A percentile compares a stretch with the other conserved stretches of the same genome.
Evolutionary conservation across 306 rosid genomes (phyloP).

Genomic region (Dryas drummondii): DNA sequence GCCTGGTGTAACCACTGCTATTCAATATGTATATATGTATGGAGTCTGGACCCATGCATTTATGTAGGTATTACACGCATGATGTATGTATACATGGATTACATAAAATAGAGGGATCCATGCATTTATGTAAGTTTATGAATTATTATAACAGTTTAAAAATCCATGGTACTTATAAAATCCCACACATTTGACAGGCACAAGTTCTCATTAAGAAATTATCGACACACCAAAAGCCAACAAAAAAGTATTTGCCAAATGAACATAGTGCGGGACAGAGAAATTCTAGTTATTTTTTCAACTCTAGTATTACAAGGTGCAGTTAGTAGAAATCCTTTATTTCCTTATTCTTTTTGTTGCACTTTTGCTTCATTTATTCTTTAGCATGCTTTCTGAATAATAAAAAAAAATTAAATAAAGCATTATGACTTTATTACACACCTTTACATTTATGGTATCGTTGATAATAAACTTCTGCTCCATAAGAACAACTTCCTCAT

Average conservation of each 20-base stretch:
- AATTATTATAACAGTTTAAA: not conserved
- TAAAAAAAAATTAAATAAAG: not conserved
- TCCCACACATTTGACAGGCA: not conserved
- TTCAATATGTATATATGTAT: not conserved
- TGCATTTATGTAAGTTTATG: not conserved
- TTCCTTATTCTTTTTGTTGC: not conserved
- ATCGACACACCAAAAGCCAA: not conserved
- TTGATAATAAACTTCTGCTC: constrained; percentile 81
- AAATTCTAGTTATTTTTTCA: not conserved
- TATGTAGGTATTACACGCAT: not conserved
- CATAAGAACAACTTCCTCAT: constrained; percentile 87
- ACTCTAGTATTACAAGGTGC: not conserved
- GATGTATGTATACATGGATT: not conserved
- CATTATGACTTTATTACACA: constrained; percentile 14
- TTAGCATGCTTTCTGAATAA: no score
- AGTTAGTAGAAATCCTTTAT: not conserved
- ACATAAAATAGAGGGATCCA: not conserved
- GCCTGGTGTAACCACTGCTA: not conserved
- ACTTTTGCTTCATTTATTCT: not conserved
- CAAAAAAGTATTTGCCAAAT: no score
- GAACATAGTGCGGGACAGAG: not conserved
- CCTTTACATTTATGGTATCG: constrained; percentile 73
- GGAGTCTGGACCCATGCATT: not conserved
- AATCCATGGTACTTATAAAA: not conserved
- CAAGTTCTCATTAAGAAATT: not conserved